Base-by-base conservation (phyloP, 2,329 filamentous ascomycete genomes). In the Aspergillus tubingensis region DNA sequence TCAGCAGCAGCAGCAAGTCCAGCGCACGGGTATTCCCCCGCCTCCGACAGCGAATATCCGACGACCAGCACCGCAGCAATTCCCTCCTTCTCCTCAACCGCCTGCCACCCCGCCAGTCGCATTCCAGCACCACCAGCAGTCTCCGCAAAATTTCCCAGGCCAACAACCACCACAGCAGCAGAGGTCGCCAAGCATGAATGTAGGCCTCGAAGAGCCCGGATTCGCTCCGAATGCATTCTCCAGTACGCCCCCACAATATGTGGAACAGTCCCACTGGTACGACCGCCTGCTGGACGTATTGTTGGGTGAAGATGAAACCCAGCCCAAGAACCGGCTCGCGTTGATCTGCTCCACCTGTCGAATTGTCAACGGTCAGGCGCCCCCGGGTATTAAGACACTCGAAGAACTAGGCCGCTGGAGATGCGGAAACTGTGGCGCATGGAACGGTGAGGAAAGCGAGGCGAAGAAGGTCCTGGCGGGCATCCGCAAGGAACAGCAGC, bases 341-440 rank as follows among this genome's bases (percentile, higher is more conserved):
- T 81, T 99, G 65, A 91, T 99, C 58, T 99, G 95, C 77, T 77
- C 81, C 32, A 82, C 85, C 41, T 99, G 95, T 74, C 85, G 91
- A 30, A 84, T 97, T 1, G 93, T 99, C 51, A 99, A 99, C 73
- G 95, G 96, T 0, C 95, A 97, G 74, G 95, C 95, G 3, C 93
- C 95, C 1, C 94, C 95, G 0, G 95, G 95, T 1, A 88, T 90
- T 0, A 89, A 87, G 67, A 86, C 83, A 0, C 78, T 94, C 1
- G 86, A 91, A 41, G 93, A 97, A 54, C 71, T 99, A 1, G 95
- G 94, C 2, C 82, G 83, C 62, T 99, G 95, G 95, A 87, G 88
- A 62, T 99, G 95, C 76, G 90, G 91, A 73, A 86, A 86, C n/a
- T 99, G 95, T 71, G 88, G 89, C 8, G 82, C 86, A 1, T 84